These are phyloP conservation scores for Chrysopogon serrulatus DNA, from an alignment of 176 grass and related monocot species.

Conservation along the genomic window DNA sequence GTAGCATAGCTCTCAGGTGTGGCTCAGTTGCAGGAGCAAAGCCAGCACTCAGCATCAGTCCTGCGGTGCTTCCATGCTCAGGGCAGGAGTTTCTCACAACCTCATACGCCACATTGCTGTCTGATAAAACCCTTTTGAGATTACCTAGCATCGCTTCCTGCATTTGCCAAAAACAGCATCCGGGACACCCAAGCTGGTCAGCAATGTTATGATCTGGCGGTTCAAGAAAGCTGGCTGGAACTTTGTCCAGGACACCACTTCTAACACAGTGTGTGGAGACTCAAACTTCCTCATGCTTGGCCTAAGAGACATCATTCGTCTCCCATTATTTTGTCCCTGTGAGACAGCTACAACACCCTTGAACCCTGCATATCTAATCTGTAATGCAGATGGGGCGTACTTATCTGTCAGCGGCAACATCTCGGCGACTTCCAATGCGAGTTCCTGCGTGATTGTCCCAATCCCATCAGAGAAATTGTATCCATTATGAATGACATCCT, in stretches of 20 bases:
- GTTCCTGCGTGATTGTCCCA: slow-evolving; percentile 61
- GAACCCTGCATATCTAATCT: slow-evolving; percentile 80
- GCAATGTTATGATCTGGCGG: slow-evolving; percentile 76
- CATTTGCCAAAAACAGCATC: slow-evolving; percentile 52
- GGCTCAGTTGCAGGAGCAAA: slow-evolving; percentile 71
- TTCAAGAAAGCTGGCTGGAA: slow-evolving; percentile 85
- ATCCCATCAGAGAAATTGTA: slow-evolving; percentile 90
- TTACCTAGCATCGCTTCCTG: slow-evolving; percentile 63
- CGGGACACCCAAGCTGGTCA: slow-evolving; percentile 59
- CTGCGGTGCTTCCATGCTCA: slow-evolving; percentile 58
- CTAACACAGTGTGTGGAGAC: slow-evolving; percentile 54
- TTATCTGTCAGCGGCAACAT: slow-evolving; percentile 40
- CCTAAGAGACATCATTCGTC: slow-evolving; percentile 42
- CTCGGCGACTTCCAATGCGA: slow-evolving; percentile 69
- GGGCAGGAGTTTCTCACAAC: slow-evolving; percentile 54
- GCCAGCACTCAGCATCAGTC: slow-evolving; percentile 71
- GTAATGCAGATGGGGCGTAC: slow-evolving; percentile 66
- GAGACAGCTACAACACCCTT: slow-evolving; percentile 81
- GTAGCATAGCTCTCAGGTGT: slow-evolving; percentile 71
- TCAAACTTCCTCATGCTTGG: slow-evolving; percentile 86
- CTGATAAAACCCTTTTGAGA: slow-evolving; percentile 47
- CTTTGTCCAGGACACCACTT: slow-evolving; percentile 81
- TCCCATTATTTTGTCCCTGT: slow-evolving; percentile 27
- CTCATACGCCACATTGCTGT: slow-evolving; percentile 58
- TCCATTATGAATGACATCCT: slow-evolving; percentile 46